phyloP scores from a whole-genome alignment of 495 filamentous ascomycete species.

The Chaetomidium leptoderma region DNA sequence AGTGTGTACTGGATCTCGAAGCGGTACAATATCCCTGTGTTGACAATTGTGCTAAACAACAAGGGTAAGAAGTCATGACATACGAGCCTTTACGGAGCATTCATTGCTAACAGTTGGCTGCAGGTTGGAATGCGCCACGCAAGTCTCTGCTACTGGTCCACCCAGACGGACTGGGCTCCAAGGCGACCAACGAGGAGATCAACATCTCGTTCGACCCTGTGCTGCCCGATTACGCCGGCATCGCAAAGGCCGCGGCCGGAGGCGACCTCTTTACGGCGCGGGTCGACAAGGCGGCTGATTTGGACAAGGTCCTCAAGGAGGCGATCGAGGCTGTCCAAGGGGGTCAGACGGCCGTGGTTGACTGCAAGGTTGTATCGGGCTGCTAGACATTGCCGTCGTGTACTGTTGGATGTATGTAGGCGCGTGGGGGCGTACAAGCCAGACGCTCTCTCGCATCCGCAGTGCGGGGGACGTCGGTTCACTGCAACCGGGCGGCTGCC shows the following conservation, averaged over 20 bases:
- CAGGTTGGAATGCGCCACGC: slow-evolving; percentile 82
- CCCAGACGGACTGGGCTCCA: slow-evolving; percentile 72
- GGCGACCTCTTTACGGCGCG: slow-evolving; percentile 63
- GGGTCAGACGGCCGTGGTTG: slow-evolving; percentile 65
- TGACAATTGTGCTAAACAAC: slow-evolving; percentile 93
- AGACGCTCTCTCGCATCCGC: no score
- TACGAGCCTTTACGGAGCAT: background rate
- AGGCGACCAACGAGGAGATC: slow-evolving; percentile 76
- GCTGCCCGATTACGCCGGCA: slow-evolving; percentile 87
- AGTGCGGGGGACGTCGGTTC: no score
- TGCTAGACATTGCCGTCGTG: slow-evolving; percentile 23
- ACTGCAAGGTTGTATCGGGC: slow-evolving; percentile 44
- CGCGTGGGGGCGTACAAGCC: background rate
- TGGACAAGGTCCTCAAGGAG: slow-evolving; percentile 58
- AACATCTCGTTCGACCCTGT: slow-evolving; percentile 84
- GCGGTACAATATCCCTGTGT: slow-evolving; percentile 79
- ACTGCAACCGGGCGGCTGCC: no score
- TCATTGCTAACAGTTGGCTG: slow-evolving; percentile 16
- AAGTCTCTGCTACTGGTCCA: slow-evolving; percentile 76
- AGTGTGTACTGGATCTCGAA: slow-evolving; percentile 89
- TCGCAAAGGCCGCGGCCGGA: slow-evolving; percentile 79
- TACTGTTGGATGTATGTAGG: background rate
- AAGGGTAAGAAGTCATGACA: slow-evolving; percentile 51
- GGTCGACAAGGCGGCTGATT: slow-evolving; percentile 55
- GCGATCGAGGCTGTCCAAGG: slow-evolving; percentile 64